Conservation (phyloP, 345 rosid species). For the Aurinia saxatilis region DNA sequence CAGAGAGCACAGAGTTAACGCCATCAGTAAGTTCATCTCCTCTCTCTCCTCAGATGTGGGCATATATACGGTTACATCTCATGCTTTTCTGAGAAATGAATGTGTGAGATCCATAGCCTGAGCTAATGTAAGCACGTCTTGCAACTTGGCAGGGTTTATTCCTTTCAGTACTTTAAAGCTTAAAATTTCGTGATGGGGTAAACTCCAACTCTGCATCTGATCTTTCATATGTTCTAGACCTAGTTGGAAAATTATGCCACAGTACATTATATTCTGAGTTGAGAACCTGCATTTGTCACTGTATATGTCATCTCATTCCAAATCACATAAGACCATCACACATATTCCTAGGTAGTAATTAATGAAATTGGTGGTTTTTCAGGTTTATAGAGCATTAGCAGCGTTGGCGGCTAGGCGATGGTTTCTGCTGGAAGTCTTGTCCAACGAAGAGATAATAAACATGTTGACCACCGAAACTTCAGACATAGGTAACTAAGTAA, state of each 20-base stretch:
- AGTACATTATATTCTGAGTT: neutral
- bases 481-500: conserved; percentile 51
- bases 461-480: conserved; percentile 55
- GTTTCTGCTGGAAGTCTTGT: conserved; percentile 76
- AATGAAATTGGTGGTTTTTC: neutral
- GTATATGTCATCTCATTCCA: neutral
- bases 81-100: too few relatives aligned
- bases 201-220: conserved; percentile 8
- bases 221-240: too few relatives aligned
- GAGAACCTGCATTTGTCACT: neutral
- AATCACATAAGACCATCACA: neutral
- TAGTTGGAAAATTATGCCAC: neutral
- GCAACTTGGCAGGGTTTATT: conserved; percentile 59
- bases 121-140: neutral
- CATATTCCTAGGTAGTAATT: neutral
- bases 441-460: conserved; percentile 64
- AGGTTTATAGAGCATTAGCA: conserved; percentile 68
- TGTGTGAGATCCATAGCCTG: neutral
- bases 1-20: conserved; percentile 66
- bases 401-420: conserved; percentile 77
- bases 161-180: conserved; percentile 63
- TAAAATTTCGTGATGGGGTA: conserved; percentile 69
- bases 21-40: conserved; percentile 51
- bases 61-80: neutral
- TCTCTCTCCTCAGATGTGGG: neutral